Evolutionary conservation across 345 rosid species (phyloP).

Genomic region (Barbarea vulgaris): DNA sequence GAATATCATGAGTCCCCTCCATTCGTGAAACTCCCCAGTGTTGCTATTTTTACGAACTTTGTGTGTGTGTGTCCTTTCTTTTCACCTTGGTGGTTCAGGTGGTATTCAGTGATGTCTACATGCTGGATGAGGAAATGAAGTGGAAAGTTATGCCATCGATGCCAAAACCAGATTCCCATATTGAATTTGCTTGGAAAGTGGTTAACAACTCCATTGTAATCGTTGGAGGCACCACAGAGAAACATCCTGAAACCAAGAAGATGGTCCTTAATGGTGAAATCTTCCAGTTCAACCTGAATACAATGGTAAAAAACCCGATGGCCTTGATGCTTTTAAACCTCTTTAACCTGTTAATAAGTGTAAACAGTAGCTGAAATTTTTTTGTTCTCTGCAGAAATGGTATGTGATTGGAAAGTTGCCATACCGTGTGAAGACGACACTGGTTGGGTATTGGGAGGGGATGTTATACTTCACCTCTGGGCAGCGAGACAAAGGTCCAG

Average conservation of each 20-base stretch:
- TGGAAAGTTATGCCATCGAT: conserved; percentile 81
- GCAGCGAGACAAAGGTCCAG: conserved; percentile 90
- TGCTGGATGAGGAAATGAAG: conserved; percentile 89
- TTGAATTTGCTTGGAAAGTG: conserved; percentile 93
- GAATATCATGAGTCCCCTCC: background rate
- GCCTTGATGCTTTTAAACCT: background rate
- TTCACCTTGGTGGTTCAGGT: conserved; percentile 54
- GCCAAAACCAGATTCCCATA: conserved; percentile 95
- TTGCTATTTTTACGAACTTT: conserved; percentile 1
- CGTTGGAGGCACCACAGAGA: conserved; percentile 94
- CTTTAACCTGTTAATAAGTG: background rate
- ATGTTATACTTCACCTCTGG: conserved; percentile 92
- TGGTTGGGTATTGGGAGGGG: conserved; percentile 86
- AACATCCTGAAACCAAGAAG: conserved; percentile 87
- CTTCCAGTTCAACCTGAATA: conserved; percentile 74
- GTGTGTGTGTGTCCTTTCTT: background rate
- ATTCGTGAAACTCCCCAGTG: background rate
- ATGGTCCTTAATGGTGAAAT: conserved; percentile 92
- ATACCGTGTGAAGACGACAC: conserved; percentile 87
- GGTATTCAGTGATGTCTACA: conserved; percentile 81
- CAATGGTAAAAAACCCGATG: conserved; percentile 51
- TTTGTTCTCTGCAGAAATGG: conserved; percentile 70
- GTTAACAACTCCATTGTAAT: conserved; percentile 84
- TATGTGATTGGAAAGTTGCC: conserved; percentile 86
- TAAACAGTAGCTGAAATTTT: conserved; percentile 15